Evolutionary conservation across 768 basidiomycete genomes (phyloP), one percentile per base, ranked within the genome.

Genomic region (Leccinum incarnatum): DNA sequence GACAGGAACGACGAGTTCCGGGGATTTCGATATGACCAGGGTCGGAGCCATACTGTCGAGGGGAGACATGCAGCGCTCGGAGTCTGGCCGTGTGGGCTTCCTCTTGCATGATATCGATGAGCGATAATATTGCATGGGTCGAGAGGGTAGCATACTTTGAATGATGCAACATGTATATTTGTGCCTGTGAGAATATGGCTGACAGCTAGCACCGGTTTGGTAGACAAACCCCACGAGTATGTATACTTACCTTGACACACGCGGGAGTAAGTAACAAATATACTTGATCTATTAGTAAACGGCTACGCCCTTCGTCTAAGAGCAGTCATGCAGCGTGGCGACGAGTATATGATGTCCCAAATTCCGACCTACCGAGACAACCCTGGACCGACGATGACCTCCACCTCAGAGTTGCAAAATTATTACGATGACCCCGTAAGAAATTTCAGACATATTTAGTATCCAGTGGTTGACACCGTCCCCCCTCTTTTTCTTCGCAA

Each of bases 361-460:
- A 61, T 72, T 11, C 45, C 62, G 4, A 34, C 65, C 36, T 73
- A 66, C 60, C 62, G 53, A 1, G 70, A 73, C 55, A 42, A 56
- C 19, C 57, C 67, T 1, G 17, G 32, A 5, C 32, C 37, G 7
- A 50, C 55, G 2, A 29, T 32, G 40, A 45, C 59, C 2, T 57
- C 65, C 21, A 64, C 59, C 2, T 61, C 71, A 19, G 72, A 73
- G 17, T 53, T 73, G 46, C 71, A 74, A 34, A 53, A 54, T 45
- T 72, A 71, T 56, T 69, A 72, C 55, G 72, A 74, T 23, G 65
- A 72, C 52, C 56, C 65, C 19, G 66, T 70, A 53, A 57, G 62
- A 34, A 30, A 34, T 12, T 12, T 34, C 11, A 45, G 37, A 55
- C 32, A 48, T 59, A 55, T 50, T 36, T 49, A 23, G 48, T 59